Evolutionary conservation across 805 yeast genomes (phyloP), one percentile per base, ranked within the genome.

Genomic region (Saccharomycopsis selenospora): DNA sequence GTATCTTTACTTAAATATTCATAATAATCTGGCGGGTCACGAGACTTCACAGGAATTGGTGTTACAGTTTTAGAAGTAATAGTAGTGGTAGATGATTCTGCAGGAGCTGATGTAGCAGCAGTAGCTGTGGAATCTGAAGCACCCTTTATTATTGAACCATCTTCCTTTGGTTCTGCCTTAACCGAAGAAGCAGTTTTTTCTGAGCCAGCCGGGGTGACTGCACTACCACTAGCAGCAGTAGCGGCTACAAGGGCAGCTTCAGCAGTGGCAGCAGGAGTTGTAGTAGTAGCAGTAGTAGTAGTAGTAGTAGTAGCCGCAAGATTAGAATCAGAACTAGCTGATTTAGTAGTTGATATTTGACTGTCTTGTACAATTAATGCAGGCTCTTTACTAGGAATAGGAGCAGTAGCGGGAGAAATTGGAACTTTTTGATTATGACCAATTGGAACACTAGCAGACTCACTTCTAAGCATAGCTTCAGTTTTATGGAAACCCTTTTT

Each of bases 401-500:
- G 40, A 1, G 71, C 69, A 57, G 64, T 73, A 3, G 73, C 63
- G 1, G 85, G 74, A 10, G 65, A 68, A n/a, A 71, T 71, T 13
- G 78, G 69, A 1, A 79, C 71, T 10, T 80, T 43, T 36, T 52
- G 55, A 7, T 43, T 40, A 14, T 17, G 44, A 4, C 55, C 51
- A 6, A 52, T 73, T 51, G 83, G 80, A 0, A 87, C 73, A 55
- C 83, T 77, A 3, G 49, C 50, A 36, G 51, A 45, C 63, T 93
- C 99, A 53, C 89, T 79, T 53, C 99, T 77, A 44, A 93, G 73
- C 82, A 90, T 86, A 2, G 96, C 89, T 63, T 93, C 99, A 0
- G 99, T 91, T 56, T 83, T 80, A 57, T 85, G 90, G 61, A 88
- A 93, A 2, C 99, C 99, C 63, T 90, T 89, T 60, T 93, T 91